A percentile compares a stretch with the other conserved stretches of the same genome.
phyloP scores from a whole-genome alignment of 441 rosid genomes.

The Aleurites moluccanus region DNA sequence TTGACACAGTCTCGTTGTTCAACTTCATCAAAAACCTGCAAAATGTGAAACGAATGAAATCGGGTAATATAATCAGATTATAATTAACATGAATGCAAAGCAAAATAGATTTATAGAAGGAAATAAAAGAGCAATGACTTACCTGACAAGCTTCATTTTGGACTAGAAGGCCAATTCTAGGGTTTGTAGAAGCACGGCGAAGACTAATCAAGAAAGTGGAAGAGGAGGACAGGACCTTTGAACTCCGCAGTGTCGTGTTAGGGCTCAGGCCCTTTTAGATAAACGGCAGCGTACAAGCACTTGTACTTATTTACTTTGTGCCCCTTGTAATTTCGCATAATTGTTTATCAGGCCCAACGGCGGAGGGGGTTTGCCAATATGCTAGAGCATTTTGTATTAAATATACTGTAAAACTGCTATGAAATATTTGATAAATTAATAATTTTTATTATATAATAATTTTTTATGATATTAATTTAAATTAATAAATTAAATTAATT shows the following conservation, averaged over 20 bases:
- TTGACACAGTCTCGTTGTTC: slow-evolving; percentile 88
- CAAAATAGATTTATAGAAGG: background rate
- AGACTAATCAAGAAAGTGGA: slow-evolving; percentile 4
- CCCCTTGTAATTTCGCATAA: background rate
- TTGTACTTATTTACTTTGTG: background rate
- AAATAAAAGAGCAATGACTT: background rate
- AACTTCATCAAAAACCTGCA: slow-evolving; percentile 91
- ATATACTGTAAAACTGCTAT: no score
- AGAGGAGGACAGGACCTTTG: slow-evolving; percentile 4
- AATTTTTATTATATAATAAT: no score
- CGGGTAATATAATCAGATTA: background rate
- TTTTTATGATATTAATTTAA: no score
- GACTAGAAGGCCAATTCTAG: slow-evolving; percentile 31
- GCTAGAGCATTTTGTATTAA: no score
- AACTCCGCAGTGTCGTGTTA: background rate
- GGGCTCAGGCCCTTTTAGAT: background rate
- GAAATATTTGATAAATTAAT: no score
- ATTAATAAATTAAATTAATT: no score
- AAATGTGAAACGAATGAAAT: background rate
- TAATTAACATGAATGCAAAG: background rate
- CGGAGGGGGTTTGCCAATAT: no score
- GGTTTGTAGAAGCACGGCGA: slow-evolving; percentile 22
- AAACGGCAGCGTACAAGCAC: background rate
- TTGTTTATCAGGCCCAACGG: no score
- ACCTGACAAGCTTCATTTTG: slow-evolving; percentile 93